Percentiles rank a stretch among this genome's conserved stretches.
Conservation (phyloP, 208 protist species). For the Leptomonas pyrrhocoris region DNA sequence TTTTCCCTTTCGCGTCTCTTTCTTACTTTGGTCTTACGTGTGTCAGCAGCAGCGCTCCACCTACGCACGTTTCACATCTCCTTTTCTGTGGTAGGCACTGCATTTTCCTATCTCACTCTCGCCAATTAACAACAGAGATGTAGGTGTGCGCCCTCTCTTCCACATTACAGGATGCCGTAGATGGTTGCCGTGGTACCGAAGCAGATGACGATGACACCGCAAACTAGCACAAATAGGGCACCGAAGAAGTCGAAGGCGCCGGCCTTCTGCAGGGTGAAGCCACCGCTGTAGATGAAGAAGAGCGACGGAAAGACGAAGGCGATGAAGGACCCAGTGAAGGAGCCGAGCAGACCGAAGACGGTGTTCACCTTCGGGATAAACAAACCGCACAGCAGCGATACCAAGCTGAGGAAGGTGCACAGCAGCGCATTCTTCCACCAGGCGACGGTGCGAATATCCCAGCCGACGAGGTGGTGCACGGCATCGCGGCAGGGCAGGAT, state of each 20-base stretch:
- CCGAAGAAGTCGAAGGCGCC: slow-evolving; percentile 46
- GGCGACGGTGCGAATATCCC: slow-evolving; percentile 54
- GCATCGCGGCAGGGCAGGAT: slow-evolving; percentile 71
- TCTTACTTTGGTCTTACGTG: too few relatives aligned
- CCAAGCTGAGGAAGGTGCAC: slow-evolving; percentile 37
- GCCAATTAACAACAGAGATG: too few relatives aligned
- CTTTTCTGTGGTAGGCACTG: too few relatives aligned
- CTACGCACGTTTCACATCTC: too few relatives aligned
- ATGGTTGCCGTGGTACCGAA: slow-evolving; percentile 72
- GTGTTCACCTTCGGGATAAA: slow-evolving; percentile 78
- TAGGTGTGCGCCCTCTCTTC: background rate
- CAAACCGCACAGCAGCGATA: slow-evolving; percentile 60
- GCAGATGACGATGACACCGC: slow-evolving; percentile 51
- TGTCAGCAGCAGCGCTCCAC: too few relatives aligned
- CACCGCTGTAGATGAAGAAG: slow-evolving; percentile 76
- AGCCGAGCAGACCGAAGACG: slow-evolving; percentile 76
- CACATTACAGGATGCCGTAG: slow-evolving; percentile 49
- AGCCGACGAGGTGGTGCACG: slow-evolving; percentile 57
- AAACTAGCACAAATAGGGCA: slow-evolving; percentile 42
- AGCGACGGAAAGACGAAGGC: slow-evolving; percentile 76
- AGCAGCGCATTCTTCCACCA: slow-evolving; percentile 64
- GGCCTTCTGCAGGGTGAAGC: slow-evolving; percentile 41
- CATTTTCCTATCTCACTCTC: too few relatives aligned
- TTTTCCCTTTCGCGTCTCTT: background rate
- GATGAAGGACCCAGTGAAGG: slow-evolving; percentile 62